A percentile compares a stretch with the other conserved stretches of the same genome.
Evolutionary conservation across 176 grass and related monocot genomes (phyloP).

Genomic region (Oryza coarctata): DNA sequence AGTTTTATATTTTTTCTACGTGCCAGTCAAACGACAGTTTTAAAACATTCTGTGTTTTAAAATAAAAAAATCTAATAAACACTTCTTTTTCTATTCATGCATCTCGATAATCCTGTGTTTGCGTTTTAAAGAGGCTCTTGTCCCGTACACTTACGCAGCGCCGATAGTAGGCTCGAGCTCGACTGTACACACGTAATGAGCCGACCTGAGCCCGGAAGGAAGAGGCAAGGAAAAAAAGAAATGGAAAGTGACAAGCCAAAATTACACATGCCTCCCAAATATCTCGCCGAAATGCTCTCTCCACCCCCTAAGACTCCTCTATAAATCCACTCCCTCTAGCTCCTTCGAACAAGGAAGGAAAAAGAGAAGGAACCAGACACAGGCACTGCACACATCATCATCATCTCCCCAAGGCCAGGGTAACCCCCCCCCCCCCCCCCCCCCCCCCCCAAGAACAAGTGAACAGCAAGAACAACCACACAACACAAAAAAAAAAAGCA

Average conservation of each 20-base stretch:
- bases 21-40: too few species aligned
- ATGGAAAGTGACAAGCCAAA: neutral
- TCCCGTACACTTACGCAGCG: neutral
- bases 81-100: too few species aligned
- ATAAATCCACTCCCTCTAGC: slow-evolving; percentile 13
- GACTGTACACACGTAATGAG: neutral
- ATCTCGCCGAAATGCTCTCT: slow-evolving; percentile 37
- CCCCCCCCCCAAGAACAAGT: too few species aligned
- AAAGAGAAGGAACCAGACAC: neutral
- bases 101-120: too few species aligned
- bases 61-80: too few species aligned
- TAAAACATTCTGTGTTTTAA: too few species aligned
- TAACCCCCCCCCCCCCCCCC: too few species aligned
- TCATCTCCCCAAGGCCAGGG: neutral
- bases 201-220: neutral
- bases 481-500: neutral
- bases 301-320: slow-evolving; percentile 10
- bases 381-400: neutral
- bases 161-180: neutral
- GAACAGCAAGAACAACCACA: slow-evolving; percentile 1
- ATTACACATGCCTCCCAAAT: slow-evolving; percentile 30
- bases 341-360: slow-evolving; percentile 37
- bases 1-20: too few species aligned
- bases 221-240: neutral
- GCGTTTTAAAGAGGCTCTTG: too few species aligned